Evolutionary conservation across 108 stramenopile genomes (phyloP).

Genomic region (Aurantiochytrium sp.): DNA sequence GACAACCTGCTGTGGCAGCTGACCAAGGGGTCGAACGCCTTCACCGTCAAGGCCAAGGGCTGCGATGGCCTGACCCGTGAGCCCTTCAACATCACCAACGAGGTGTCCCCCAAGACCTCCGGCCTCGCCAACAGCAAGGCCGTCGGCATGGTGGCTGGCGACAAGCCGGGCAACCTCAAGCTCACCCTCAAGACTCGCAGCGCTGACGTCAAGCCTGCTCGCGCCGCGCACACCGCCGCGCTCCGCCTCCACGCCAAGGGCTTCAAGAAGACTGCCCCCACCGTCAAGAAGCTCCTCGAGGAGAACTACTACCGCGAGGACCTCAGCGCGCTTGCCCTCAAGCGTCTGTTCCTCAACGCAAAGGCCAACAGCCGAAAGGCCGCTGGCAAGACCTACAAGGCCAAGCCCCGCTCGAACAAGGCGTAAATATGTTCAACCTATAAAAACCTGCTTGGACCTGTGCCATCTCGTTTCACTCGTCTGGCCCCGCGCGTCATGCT

Average conservation of each 20-base stretch:
- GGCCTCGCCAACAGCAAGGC: conserved; percentile 12
- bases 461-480: neutral
- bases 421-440: neutral
- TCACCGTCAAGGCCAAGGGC: neutral
- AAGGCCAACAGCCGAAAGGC: neutral
- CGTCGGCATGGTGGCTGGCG: neutral
- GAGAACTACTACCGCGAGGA: neutral
- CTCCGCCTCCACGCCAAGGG: neutral
- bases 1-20: neutral
- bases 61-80: neutral
- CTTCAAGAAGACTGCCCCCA: neutral
- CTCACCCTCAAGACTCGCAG: neutral
- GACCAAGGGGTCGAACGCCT: neutral
- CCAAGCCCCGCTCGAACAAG: neutral
- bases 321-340: neutral
- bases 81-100: neutral
- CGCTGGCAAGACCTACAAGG: neutral
- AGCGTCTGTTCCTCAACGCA: neutral
- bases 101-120: neutral
- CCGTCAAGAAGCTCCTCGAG: neutral
- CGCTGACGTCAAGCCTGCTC: neutral
- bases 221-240: neutral
- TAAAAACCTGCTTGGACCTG: neutral
- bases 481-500: neutral
- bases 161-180: neutral